phyloP scores from a whole-genome alignment of 805 yeast species.

The Candida boidinii region DNA sequence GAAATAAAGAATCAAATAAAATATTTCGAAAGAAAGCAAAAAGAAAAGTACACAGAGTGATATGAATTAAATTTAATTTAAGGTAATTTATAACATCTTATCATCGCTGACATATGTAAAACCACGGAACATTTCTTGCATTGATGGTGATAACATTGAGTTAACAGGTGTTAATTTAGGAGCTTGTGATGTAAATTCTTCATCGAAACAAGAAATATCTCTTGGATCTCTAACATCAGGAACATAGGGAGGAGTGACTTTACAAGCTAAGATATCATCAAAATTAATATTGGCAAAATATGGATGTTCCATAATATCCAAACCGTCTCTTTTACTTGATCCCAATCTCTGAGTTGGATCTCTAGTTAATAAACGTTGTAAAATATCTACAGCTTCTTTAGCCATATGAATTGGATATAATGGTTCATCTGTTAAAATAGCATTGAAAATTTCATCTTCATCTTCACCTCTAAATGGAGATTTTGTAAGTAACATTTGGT shows the following conservation, averaged over 20 bases:
- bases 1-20: too few relatives aligned
- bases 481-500: conserved; percentile 94
- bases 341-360: conserved; percentile 85
- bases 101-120: conserved; percentile 81
- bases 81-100: too few relatives aligned
- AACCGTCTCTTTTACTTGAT: conserved; percentile 79
- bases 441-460: conserved; percentile 88
- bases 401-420: conserved; percentile 96
- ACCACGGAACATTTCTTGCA: conserved; percentile 97
- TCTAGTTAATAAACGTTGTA: conserved; percentile 84
- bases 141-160: conserved; percentile 70
- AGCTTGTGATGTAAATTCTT: conserved; percentile 88
- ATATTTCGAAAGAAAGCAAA: too few relatives aligned
- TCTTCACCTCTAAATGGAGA: conserved; percentile 94
- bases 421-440: conserved; percentile 94
- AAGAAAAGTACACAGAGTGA: too few relatives aligned
- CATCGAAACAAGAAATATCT: conserved; percentile 89
- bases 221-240: conserved; percentile 85
- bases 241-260: conserved; percentile 79
- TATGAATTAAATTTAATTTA: too few relatives aligned
- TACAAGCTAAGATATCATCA: conserved; percentile 67
- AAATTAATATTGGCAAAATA: conserved; percentile 86
- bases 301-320: conserved; percentile 91
- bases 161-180: conserved; percentile 94
- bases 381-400: conserved; percentile 86